Evolutionary conservation across 164 flowering plant species (phyloP), one percentile per base, ranked within the genome.

Genomic region (Sedum album): DNA sequence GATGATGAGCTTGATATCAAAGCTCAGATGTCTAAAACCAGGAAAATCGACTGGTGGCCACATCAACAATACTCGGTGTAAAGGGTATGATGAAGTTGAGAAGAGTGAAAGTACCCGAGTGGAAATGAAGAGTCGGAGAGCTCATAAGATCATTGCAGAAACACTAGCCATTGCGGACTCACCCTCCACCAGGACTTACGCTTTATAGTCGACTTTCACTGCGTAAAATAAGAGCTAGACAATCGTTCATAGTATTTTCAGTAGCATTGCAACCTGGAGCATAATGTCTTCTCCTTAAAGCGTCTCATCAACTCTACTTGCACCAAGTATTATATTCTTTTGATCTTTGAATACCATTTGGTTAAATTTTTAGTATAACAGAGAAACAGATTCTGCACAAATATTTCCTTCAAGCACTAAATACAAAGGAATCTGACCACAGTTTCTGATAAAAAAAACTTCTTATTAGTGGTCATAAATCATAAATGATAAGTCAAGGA

Each of bases 71-170:
- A 30, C 5, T 57, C 4, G 28, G 0, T 57, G 11, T 7, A n/a
- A 25, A 20, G 35, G 21, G 25, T 90, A 88, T 35, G 79, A 82
- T 62, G 85, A 86, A 88, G 83, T 90, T 21, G 94, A 85, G 33
- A 90, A 90, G 83, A 90, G 89, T 61, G 90, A 88, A 8, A 90
- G 96, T 83, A 88, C 86, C 90, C 88, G 90, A 62, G 77, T 88
- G 2, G 96, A 88, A 70, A 73, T 88, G 4, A 81, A 83, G 60
- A 90, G 96, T 83, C 79, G 77, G 69, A 90, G 85, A 66, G 96
- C 96, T 13, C 74, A 76, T 20, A 88, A 85, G 81, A 78, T 90
- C 39, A 81, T 90, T 35, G 71, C 83, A 44, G 67, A 87, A 64
- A 88, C 93, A 72, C 84, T 90, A 33, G 82, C 81, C 72, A 71